Evolutionary conservation across 139 green algal genomes (phyloP).

Genomic region (Ostreobium quekettii): DNA sequence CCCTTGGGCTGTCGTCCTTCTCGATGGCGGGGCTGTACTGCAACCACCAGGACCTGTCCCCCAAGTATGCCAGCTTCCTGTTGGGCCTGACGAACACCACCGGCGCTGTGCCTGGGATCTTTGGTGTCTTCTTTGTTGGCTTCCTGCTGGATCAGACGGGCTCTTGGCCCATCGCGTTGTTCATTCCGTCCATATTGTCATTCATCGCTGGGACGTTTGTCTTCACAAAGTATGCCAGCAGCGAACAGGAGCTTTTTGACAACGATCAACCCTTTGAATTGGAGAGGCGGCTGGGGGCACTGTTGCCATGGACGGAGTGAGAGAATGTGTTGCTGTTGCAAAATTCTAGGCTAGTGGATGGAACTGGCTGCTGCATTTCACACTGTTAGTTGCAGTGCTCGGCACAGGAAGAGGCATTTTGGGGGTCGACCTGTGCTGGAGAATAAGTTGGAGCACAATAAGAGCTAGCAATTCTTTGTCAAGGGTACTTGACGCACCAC

Average conservation of each 20-base stretch:
- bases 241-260: neutral
- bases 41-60: slow-evolving; percentile 85
- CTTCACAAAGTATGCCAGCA: neutral
- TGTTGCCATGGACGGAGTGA: neutral
- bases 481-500: too few relatives aligned
- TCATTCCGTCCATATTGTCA: slow-evolving; percentile 28
- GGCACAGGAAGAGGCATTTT: too few relatives aligned
- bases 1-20: slow-evolving; percentile 53
- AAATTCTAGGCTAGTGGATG: too few relatives aligned
- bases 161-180: slow-evolving; percentile 72
- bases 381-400: too few relatives aligned
- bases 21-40: slow-evolving; percentile 68
- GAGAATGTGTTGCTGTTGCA: too few relatives aligned
- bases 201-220: neutral
- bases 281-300: neutral
- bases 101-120: slow-evolving; percentile 77
- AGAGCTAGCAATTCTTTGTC: too few relatives aligned
- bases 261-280: neutral
- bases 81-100: slow-evolving; percentile 90
- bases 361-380: too few relatives aligned
- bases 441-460: too few relatives aligned
- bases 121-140: slow-evolving; percentile 70
- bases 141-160: slow-evolving; percentile 58
- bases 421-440: too few relatives aligned
- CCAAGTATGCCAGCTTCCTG: slow-evolving; percentile 80